phyloP scores from a whole-genome alignment of 176 grass and related monocot genomes.

The Zoysia japonica region DNA sequence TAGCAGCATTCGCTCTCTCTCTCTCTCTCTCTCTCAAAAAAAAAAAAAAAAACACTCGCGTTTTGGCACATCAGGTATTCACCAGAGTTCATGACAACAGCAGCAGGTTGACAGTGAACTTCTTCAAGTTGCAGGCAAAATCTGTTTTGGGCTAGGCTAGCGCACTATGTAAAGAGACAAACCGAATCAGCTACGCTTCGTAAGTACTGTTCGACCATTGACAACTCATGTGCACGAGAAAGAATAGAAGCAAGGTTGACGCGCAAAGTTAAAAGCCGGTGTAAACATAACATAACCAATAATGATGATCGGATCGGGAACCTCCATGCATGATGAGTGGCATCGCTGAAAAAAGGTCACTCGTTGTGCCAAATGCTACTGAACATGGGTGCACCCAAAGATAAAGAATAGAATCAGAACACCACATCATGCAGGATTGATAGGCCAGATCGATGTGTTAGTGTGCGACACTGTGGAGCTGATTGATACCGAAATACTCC shows the following conservation, averaged over 20 bases:
- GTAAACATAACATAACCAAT: not conserved
- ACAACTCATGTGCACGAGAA: conserved; percentile 38
- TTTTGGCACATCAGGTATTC: too few relatives aligned
- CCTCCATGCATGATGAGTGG: conserved; percentile 16
- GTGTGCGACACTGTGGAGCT: not conserved
- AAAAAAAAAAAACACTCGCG: too few relatives aligned
- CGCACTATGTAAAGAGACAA: conserved; percentile 26
- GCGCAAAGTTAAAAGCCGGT: conserved; percentile 26
- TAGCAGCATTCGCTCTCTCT: too few relatives aligned
- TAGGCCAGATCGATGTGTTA: not conserved
- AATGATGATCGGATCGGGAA: not conserved
- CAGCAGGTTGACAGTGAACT: too few relatives aligned
- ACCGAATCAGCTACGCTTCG: not conserved
- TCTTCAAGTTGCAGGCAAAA: too few relatives aligned
- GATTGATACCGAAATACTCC: not conserved
- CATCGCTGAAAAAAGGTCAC: conserved; percentile 19
- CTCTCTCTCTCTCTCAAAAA: too few relatives aligned
- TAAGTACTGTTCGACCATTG: conserved; percentile 13
- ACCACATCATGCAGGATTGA: not conserved
- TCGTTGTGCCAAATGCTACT: conserved; percentile 18
- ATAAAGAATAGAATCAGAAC: not conserved
- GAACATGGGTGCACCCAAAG: conserved; percentile 5
- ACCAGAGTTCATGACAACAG: too few relatives aligned
- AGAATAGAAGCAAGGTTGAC: conserved; percentile 20
- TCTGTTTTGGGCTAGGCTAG: conserved; percentile 4